These are phyloP conservation scores for Blastobotrys robertii DNA, from an alignment of 805 yeast species.

Conservation along the genomic window DNA sequence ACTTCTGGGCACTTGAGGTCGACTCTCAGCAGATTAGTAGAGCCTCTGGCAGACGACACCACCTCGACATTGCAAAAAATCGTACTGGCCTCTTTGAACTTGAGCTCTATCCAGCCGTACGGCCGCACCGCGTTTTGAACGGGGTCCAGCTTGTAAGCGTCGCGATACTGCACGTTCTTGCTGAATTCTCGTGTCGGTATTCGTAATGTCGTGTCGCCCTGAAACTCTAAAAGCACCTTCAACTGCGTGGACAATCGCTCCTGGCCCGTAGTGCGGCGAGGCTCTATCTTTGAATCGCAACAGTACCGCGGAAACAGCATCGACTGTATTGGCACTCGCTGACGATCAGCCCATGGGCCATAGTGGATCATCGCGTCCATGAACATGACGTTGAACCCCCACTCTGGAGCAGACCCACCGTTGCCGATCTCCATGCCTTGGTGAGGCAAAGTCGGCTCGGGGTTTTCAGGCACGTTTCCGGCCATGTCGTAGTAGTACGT, in stretches of 20 bases:
- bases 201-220: constrained; percentile 59
- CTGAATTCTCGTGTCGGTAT: constrained; percentile 80
- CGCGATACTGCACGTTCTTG: constrained; percentile 47
- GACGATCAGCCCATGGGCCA: constrained; percentile 96
- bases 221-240: constrained; percentile 42
- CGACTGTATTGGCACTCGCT: constrained; percentile 53
- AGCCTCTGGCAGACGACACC: constrained; percentile 47
- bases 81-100: constrained; percentile 44
- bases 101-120: constrained; percentile 88
- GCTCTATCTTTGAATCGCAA: constrained; percentile 41
- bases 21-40: constrained; percentile 39
- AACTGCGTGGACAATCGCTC: constrained; percentile 49
- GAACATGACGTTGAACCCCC: constrained; percentile 52
- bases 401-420: constrained; percentile 46
- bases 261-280: constrained; percentile 38
- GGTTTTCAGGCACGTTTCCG: constrained; percentile 44
- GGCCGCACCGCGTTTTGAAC: constrained; percentile 41
- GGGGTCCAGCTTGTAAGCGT: constrained; percentile 22
- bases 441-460: constrained; percentile 32
- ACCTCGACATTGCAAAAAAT: constrained; percentile 39
- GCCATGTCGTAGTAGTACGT: constrained; percentile 64
- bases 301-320: constrained; percentile 61
- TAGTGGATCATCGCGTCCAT: constrained; percentile 60
- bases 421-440: constrained; percentile 40
- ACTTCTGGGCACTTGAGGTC: constrained; percentile 50